Percentiles rank a stretch among this genome's conserved stretches.
These are phyloP conservation scores for Globisporangium okanoganense DNA, from an alignment of 352 stramenopile genomes.

Conservation along the genomic window DNA sequence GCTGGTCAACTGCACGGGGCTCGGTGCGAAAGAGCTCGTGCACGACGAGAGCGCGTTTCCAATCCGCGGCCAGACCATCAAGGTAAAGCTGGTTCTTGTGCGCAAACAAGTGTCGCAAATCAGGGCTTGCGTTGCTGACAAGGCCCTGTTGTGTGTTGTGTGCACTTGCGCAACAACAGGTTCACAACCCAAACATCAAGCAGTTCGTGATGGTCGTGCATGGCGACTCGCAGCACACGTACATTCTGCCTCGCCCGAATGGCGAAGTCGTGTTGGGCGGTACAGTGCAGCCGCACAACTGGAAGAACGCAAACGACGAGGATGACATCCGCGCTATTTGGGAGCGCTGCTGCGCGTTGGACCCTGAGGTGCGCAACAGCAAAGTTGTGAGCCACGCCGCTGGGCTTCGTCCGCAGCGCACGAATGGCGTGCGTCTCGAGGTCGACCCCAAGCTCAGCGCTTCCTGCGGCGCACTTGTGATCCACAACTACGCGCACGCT, in stretches of 20 bases:
- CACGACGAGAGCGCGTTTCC: conserved; percentile 39
- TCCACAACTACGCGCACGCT: conserved; percentile 72
- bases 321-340: conserved; percentile 43
- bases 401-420: conserved; percentile 39
- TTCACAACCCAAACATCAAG: conserved; percentile 47
- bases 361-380: conserved; percentile 39
- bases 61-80: conserved; percentile 61
- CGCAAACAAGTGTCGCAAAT: neutral
- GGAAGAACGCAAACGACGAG: conserved; percentile 32
- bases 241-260: conserved; percentile 56
- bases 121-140: neutral
- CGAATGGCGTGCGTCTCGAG: conserved; percentile 41
- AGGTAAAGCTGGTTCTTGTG: conserved; percentile 17
- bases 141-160: neutral
- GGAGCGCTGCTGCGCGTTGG: conserved; percentile 38
- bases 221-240: conserved; percentile 46
- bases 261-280: conserved; percentile 63
- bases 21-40: conserved; percentile 42
- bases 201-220: conserved; percentile 47
- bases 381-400: conserved; percentile 35
- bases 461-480: conserved; percentile 33
- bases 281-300: conserved; percentile 63
- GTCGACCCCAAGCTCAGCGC: conserved; percentile 28
- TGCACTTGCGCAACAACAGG: conserved; percentile 10
- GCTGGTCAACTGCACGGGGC: conserved; percentile 59